Evolutionary conservation across 1,139 yeast species (phyloP).

Genomic region (Yamadazyma triangularis): DNA sequence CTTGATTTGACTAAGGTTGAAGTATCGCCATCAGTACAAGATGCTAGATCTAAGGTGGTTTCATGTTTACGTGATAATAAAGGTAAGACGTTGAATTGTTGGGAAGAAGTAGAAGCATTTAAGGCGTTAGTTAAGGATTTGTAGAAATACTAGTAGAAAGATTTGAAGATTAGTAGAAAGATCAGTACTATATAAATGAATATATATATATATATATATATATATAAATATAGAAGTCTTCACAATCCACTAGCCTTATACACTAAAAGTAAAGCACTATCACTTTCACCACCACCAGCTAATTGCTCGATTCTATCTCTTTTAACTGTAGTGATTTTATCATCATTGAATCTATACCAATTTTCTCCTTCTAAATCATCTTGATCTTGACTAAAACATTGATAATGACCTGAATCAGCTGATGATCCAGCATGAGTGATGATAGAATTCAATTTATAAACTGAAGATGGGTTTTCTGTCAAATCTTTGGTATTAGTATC

Average conservation of each 20-base stretch:
- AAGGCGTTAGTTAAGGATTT: constrained; percentile 45
- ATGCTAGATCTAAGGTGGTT: constrained; percentile 55
- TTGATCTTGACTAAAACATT: constrained; percentile 75
- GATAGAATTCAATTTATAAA: constrained; percentile 78
- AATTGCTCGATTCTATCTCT: constrained; percentile 78
- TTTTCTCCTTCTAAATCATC: constrained; percentile 58
- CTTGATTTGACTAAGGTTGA: constrained; percentile 39
- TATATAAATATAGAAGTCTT: too few species aligned
- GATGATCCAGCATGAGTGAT: constrained; percentile 93
- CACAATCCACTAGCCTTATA: constrained; percentile 76
- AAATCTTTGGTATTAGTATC: constrained; percentile 27
- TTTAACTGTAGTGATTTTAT: constrained; percentile 72
- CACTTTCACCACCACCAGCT: constrained; percentile 98
- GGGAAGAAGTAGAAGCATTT: constrained; percentile 78
- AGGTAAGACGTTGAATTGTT: constrained; percentile 78
- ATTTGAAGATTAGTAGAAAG: not conserved
- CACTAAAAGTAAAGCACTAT: constrained; percentile 82
- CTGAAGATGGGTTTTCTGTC: constrained; percentile 82
- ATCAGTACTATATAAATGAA: not conserved
- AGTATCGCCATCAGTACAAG: constrained; percentile 24
- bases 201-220: constrained; percentile 20
- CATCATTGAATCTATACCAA: constrained; percentile 97
- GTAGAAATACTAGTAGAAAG: constrained; percentile 1
- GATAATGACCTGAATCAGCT: constrained; percentile 97
- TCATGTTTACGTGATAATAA: constrained; percentile 66